Evolutionary conservation across 169 alveolate genomes (phyloP), one percentile per base, ranked within the genome.

Genomic region (Cryptosporidium baileyi): DNA sequence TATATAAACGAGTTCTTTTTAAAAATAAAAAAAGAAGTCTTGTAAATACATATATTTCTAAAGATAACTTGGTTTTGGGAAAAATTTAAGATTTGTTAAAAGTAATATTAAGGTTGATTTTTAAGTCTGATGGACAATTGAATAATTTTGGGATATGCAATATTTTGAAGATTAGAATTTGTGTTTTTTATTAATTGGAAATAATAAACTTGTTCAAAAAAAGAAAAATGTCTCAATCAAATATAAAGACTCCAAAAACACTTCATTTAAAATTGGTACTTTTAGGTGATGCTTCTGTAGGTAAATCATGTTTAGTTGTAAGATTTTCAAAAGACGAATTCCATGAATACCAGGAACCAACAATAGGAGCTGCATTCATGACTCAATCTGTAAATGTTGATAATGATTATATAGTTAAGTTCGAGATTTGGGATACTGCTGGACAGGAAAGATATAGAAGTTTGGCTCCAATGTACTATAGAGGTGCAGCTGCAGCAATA

Each of bases 291-390:
- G 92, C 98, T 38, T 93, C 96, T 1, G 98, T 96, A 34, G 98
- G 98, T 2, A 96, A 96, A 88, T 93, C 97, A 34, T 91, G 97
- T 43, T 81, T 96, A 34, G 93, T 94, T 44, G 93, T 91, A 41
- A 85, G 96, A 60, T 94, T 91, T 63, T 94, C 94, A 1, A 93
- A 92, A 57, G 94, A 92, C 47, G 91, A 88, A 59, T 95, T 95
- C 80, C 88, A 92, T 65, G 95, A 93, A 79, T 92, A 90, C 82
- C 94, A 91, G 80, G 94, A 94, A 60, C 94, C 98, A 17, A 95
- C 98, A n/a, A 93, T 94, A 60, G 98, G 97, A n/a, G 97, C 96
- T 6, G 96, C 95, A 47, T 95, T 94, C 80, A 91, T 94, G 96
- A 91, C 96, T 28, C 96, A 94, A 67, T 91, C 92, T 22, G 90